Base-by-base conservation (phyloP, 108 stramenopile genomes). In the Epithemia pelagica region DNA sequence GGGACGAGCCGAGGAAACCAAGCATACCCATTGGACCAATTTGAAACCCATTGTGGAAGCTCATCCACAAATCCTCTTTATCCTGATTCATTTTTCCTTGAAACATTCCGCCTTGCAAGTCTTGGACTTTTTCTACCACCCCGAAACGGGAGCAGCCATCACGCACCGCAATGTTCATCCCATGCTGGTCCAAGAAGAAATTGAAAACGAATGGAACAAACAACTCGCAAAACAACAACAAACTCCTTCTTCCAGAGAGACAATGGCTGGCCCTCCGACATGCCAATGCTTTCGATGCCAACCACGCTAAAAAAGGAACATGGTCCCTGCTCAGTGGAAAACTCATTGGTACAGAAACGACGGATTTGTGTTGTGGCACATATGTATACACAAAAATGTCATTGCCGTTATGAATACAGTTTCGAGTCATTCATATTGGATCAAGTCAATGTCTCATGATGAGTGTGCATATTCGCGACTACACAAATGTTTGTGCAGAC, bases 21-120 rank as follows among this genome's bases (percentile, higher is more conserved):
- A 60, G 56, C 80, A 81, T 53, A 74, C 70, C 65, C 80, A 81
- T 62, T 81, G 80, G 80, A 54, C 59, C 2, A 62, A 73, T 27
- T 70, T 81, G 66, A 23, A 69, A 64, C 75, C 75, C 27, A n/a
- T 62, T 30, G 58, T 81, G 15, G 56, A 72, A 10, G 30, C 73
- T 0, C 37, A 76, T 66, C 80, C 75, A 1, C 23, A 63, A 7
- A 70, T 66, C 8, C 37, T 74, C 53, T 81, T 81, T 37, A 19
- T 81, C 20, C 51, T 81, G 53, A 74, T 56, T 3, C 80, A 81
- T 61, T 76, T 76, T 56, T 67, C 68, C 26, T 59, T 81, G 18
- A 70, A 70, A 31, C 74, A 81, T 62, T 70, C 64, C 32, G 28
- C 30, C 54, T 58, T 81, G 37, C 18, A 32, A 0, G 51, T 76